Evolutionary conservation across 768 basidiomycete genomes (phyloP).

Genomic region (Russula vinacea): DNA sequence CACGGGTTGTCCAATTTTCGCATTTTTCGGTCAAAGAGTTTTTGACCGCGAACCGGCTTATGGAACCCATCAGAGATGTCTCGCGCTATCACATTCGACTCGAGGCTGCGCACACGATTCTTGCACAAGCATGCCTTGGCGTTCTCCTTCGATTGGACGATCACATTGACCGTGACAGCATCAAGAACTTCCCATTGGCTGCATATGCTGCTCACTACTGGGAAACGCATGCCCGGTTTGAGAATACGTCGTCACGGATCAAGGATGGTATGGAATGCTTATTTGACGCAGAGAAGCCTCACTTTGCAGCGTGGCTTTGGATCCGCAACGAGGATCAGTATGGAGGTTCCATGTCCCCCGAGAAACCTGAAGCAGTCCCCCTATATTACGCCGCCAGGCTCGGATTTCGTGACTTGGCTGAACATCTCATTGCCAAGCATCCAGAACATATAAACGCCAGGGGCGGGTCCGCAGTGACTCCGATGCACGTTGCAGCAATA

Average conservation of each 20-base stretch:
- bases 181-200: background rate
- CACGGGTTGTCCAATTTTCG: background rate
- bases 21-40: conserved; percentile 4
- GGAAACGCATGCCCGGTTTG: background rate
- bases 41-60: background rate
- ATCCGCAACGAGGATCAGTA: background rate
- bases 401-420: background rate
- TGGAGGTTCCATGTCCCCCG: background rate
- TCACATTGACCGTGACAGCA: background rate
- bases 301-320: background rate
- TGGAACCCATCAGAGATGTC: background rate
- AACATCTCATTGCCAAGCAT: background rate
- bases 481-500: background rate
- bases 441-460: background rate
- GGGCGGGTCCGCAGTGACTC: background rate
- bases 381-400: background rate
- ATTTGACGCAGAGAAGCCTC: background rate
- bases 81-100: background rate
- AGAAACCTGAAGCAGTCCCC: background rate
- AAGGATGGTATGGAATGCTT: conserved; percentile 2
- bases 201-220: background rate
- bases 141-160: background rate
- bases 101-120: background rate
- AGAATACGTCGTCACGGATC: background rate
- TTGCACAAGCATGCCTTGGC: background rate